phyloP scores from a whole-genome alignment of 148 eudicot genomes.

The Silene conica region DNA sequence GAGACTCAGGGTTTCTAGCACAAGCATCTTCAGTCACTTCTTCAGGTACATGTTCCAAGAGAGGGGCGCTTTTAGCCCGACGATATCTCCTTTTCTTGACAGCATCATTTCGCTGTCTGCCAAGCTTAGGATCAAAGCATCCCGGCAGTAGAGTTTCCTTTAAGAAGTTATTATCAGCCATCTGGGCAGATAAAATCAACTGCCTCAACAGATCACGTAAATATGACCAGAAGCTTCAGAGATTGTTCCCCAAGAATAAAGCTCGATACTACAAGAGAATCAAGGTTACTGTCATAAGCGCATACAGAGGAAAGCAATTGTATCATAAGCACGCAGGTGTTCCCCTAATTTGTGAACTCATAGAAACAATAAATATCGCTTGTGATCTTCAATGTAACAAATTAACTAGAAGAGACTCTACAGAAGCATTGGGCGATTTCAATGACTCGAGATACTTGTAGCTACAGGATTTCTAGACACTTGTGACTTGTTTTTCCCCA shows the following conservation, averaged over 20 bases:
- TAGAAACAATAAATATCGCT: neutral
- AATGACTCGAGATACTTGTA: too few species aligned
- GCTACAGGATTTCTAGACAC: too few species aligned
- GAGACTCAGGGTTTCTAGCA: slow-evolving; percentile 28
- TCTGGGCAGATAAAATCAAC: slow-evolving; percentile 7
- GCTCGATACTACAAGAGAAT: neutral
- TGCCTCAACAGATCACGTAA: slow-evolving; percentile 16
- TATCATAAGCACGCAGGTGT: neutral
- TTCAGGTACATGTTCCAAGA: slow-evolving; percentile 29
- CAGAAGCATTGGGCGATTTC: too few species aligned
- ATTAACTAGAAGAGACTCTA: neutral
- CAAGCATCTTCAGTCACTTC: slow-evolving; percentile 23
- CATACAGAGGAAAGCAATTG: neutral
- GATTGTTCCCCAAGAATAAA: neutral
- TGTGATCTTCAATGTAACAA: neutral
- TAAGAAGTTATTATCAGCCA: slow-evolving; percentile 21
- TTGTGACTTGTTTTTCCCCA: neutral
- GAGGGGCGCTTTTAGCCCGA: slow-evolving; percentile 64
- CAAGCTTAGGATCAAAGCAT: slow-evolving; percentile 21
- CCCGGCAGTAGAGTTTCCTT: slow-evolving; percentile 31
- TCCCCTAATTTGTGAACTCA: neutral
- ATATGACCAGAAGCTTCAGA: slow-evolving; percentile 4
- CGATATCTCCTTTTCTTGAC: slow-evolving; percentile 44
- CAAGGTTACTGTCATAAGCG: neutral
- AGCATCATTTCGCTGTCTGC: slow-evolving; percentile 13